A percentile compares a stretch with the other conserved stretches of the same genome.
These are phyloP conservation scores for Aristolochia californica DNA, from an alignment of 164 flowering plant species.

Conservation along the genomic window DNA sequence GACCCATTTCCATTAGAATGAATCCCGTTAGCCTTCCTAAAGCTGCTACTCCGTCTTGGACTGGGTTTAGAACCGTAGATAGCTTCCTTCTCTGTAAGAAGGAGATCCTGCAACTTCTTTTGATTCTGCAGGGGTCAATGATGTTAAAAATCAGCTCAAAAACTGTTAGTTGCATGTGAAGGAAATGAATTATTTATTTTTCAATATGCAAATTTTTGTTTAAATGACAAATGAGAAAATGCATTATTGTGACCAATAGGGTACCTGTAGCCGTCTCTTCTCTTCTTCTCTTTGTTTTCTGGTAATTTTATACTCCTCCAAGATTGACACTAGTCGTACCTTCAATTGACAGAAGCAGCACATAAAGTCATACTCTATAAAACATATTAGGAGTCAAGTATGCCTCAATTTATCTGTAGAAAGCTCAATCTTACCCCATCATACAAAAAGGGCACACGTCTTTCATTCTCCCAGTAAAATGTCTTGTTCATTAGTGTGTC, in stretches of 20 bases:
- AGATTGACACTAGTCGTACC: constrained; percentile 56
- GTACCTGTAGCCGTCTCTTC: constrained; percentile 63
- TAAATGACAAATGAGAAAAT: too few species aligned
- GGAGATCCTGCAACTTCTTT: constrained; percentile 83
- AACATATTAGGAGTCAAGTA: neutral
- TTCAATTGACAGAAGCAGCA: constrained; percentile 13
- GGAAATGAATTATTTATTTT: too few species aligned
- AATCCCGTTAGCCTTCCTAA: constrained; percentile 53
- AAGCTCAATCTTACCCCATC: constrained; percentile 60
- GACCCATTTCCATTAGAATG: constrained; percentile 73
- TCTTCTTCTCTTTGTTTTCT: constrained; percentile 77
- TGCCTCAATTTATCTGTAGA: neutral
- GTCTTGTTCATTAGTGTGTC: constrained; percentile 64
- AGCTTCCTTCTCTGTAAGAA: constrained; percentile 72
- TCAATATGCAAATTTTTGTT: too few species aligned
- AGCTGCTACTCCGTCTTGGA: constrained; percentile 65
- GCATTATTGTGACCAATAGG: neutral
- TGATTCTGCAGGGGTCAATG: constrained; percentile 45
- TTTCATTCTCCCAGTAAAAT: constrained; percentile 76
- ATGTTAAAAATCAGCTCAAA: too few species aligned
- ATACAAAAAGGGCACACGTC: constrained; percentile 44
- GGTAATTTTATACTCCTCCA: constrained; percentile 72
- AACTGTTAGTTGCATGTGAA: too few species aligned
- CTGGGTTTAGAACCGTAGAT: constrained; percentile 87
- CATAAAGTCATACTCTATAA: neutral